phyloP scores from a whole-genome alignment of 1,284 basidiomycete genomes.

The Abortiporus biennis region DNA sequence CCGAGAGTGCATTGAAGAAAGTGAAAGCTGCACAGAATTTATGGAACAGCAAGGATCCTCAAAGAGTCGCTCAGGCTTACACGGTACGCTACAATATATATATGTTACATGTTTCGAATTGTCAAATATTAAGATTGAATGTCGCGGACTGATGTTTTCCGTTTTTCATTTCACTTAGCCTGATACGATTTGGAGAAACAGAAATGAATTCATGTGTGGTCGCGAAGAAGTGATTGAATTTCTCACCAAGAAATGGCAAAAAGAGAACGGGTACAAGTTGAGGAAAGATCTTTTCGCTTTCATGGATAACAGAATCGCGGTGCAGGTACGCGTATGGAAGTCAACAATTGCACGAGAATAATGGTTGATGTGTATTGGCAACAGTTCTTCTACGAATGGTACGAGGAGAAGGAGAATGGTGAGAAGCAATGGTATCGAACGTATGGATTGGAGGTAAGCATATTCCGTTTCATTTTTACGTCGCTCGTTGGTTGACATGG shows the following conservation, averaged over 20 bases:
- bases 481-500: conserved; percentile 2
- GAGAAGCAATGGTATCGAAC: conserved; percentile 45
- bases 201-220: conserved; percentile 45
- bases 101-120: background rate
- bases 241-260: conserved; percentile 49
- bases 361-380: background rate
- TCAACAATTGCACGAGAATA: background rate
- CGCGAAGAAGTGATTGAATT: conserved; percentile 43
- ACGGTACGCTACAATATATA: conserved; percentile 24
- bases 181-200: conserved; percentile 56
- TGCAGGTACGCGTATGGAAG: conserved; percentile 26
- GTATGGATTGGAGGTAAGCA: conserved; percentile 43
- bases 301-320: conserved; percentile 52
- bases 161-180: conserved; percentile 17
- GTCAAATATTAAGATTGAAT: too few species aligned
- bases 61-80: conserved; percentile 39
- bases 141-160: too few species aligned
- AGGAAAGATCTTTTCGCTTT: conserved; percentile 57
- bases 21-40: conserved; percentile 28
- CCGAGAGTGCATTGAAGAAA: conserved; percentile 27
- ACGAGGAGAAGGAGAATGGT: conserved; percentile 27
- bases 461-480: background rate
- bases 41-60: conserved; percentile 28
- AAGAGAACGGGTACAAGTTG: conserved; percentile 38
- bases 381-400: conserved; percentile 61